Conservation (phyloP, 768 basidiomycete genomes). For the Xerocomellus dryophilus region DNA sequence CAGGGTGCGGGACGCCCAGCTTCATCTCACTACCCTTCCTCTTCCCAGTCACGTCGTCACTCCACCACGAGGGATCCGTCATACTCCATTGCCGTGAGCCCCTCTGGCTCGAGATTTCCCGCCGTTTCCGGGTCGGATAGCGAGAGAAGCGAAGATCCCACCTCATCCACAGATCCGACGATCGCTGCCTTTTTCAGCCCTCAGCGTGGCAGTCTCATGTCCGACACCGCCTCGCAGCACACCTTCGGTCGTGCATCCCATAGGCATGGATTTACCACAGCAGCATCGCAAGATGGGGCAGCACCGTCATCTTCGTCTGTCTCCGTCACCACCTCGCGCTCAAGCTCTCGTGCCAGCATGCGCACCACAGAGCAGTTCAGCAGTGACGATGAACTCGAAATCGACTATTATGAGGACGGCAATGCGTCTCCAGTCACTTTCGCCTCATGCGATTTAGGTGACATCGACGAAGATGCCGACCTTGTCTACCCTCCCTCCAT, state of each 20-base stretch:
- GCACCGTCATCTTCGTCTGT: slow-evolving; percentile 44
- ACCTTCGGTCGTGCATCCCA: slow-evolving; percentile 47
- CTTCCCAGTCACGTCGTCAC: slow-evolving; percentile 16
- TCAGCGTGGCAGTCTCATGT: slow-evolving; percentile 26
- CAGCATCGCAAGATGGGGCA: slow-evolving; percentile 22
- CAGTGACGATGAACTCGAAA: slow-evolving; percentile 48
- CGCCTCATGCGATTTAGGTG: slow-evolving; percentile 40
- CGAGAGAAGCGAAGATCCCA: slow-evolving; percentile 38
- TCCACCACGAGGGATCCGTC: slow-evolving; percentile 10
- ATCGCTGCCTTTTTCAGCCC: slow-evolving; percentile 16
- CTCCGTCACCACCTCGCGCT: slow-evolving; percentile 39
- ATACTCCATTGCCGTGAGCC: not conserved
- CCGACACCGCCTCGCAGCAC: slow-evolving; percentile 47
- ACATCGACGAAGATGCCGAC: slow-evolving; percentile 33
- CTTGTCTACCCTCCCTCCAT: slow-evolving; percentile 20
- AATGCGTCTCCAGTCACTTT: slow-evolving; percentile 38
- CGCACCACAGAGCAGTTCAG: slow-evolving; percentile 38
- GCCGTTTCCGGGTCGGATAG: slow-evolving; percentile 24
- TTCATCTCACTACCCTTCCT: slow-evolving; percentile 12
- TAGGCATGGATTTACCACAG: slow-evolving; percentile 18
- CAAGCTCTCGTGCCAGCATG: slow-evolving; percentile 35
- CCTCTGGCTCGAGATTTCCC: slow-evolving; percentile 7
- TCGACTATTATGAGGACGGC: slow-evolving; percentile 38
- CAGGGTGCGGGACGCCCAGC: slow-evolving; percentile 28
- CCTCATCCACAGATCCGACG: slow-evolving; percentile 33